Percentiles rank a stretch among this genome's conserved stretches.
Evolutionary conservation across 2,329 filamentous ascomycete species (phyloP).

Genomic region (Podosphaera xanthii): DNA sequence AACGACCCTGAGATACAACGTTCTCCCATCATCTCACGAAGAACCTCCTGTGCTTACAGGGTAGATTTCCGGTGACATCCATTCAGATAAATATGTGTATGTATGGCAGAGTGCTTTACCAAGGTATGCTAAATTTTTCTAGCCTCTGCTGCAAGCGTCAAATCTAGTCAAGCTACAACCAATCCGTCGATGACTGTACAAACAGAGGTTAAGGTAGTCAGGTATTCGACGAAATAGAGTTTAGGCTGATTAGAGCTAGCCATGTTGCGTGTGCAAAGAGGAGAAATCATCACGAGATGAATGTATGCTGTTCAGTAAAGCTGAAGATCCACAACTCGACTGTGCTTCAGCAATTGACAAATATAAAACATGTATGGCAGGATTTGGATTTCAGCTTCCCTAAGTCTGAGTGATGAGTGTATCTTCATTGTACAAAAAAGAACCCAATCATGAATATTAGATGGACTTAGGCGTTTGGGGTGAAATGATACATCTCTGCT

Average conservation of each 20-base stretch:
- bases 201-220: neutral
- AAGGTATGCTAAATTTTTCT: slow-evolving; percentile 3
- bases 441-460: no score
- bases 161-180: neutral
- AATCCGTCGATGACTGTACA: no score
- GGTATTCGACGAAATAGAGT: no score
- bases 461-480: no score
- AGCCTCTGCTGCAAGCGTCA: slow-evolving; percentile 13
- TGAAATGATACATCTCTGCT: no score
- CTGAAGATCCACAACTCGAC: slow-evolving; percentile 59
- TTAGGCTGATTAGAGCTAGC: slow-evolving; percentile 26
- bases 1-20: no score
- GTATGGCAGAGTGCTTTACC: no score
- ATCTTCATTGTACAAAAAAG: no score
- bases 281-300: slow-evolving; percentile 86
- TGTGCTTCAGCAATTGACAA: slow-evolving; percentile 64
- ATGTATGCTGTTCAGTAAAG: slow-evolving; percentile 93
- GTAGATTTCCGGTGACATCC: no score
- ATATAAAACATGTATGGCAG: slow-evolving; percentile 81
- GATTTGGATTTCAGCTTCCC: slow-evolving; percentile 57
- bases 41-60: no score
- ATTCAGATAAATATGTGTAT: no score
- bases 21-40: no score
- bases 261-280: slow-evolving; percentile 92
- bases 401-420: slow-evolving; percentile 2